Conservation (phyloP, 176 grass and related monocot species). For the Typha latifolia region DNA sequence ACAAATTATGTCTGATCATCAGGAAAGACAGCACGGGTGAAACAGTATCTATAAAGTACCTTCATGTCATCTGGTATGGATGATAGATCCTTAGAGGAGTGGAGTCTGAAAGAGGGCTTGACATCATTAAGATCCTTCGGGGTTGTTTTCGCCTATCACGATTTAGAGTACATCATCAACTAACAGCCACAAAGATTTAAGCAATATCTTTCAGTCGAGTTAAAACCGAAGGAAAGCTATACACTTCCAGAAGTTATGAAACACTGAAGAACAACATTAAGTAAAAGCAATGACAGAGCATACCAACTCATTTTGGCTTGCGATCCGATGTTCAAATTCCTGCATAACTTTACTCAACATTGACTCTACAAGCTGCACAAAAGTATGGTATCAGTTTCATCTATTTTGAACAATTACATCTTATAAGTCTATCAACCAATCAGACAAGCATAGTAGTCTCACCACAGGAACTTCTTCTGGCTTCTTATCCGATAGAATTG, state of each 20-base stretch:
- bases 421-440: constrained; percentile 9
- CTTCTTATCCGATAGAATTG: constrained; percentile 65
- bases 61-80: constrained; percentile 20
- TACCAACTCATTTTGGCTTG: constrained; percentile 61
- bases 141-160: constrained; percentile 38
- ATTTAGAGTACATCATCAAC: not conserved
- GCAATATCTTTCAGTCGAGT: not conserved
- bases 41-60: constrained; percentile 17
- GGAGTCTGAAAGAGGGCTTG: constrained; percentile 29
- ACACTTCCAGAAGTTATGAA: constrained; percentile 13
- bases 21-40: no score
- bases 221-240: constrained; percentile 10
- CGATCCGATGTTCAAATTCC: constrained; percentile 54
- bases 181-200: constrained; percentile 4
- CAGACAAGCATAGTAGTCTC: constrained; percentile 21
- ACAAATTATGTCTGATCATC: not conserved
- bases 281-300: constrained; percentile 11
- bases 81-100: constrained; percentile 21
- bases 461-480: constrained; percentile 85
- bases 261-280: constrained; percentile 8
- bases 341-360: constrained; percentile 70
- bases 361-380: constrained; percentile 69
- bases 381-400: constrained; percentile 8
- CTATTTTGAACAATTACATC: constrained; percentile 3
- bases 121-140: constrained; percentile 26